These are phyloP conservation scores for Blastobotrys americana DNA, from an alignment of 805 yeast species.

Conservation along the genomic window DNA sequence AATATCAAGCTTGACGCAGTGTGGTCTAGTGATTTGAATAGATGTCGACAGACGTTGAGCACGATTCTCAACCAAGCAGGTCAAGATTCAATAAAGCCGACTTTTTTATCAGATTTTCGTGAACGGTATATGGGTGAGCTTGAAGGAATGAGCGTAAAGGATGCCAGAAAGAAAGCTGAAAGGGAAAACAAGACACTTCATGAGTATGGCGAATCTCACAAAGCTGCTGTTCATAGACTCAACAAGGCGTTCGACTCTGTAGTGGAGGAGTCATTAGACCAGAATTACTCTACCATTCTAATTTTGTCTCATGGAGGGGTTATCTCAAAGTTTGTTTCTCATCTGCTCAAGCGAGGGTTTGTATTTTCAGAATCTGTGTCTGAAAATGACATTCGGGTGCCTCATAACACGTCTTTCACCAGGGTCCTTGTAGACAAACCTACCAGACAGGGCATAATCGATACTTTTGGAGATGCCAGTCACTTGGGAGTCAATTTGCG, in stretches of 20 bases:
- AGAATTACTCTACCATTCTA: slow-evolving; percentile 35
- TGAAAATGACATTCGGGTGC: slow-evolving; percentile 44
- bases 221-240: slow-evolving; percentile 40
- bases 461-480: slow-evolving; percentile 55
- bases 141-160: slow-evolving; percentile 64
- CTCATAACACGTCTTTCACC: slow-evolving; percentile 70
- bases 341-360: slow-evolving; percentile 40
- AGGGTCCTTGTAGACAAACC: slow-evolving; percentile 49
- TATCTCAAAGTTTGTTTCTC: slow-evolving; percentile 51
- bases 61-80: slow-evolving; percentile 32
- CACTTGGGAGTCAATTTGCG: slow-evolving; percentile 47
- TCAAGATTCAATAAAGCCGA: slow-evolving; percentile 7
- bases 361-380: slow-evolving; percentile 35
- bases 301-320: slow-evolving; percentile 80
- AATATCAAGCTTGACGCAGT: slow-evolving; percentile 39
- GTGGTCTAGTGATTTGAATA: slow-evolving; percentile 44
- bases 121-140: slow-evolving; percentile 75
- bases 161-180: slow-evolving; percentile 48
- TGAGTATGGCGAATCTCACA: slow-evolving; percentile 56
- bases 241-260: slow-evolving; percentile 38
- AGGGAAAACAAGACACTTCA: slow-evolving; percentile 52
- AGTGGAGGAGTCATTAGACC: slow-evolving; percentile 33
- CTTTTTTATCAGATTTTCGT: slow-evolving; percentile 40
- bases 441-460: slow-evolving; percentile 38
- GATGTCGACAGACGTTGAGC: slow-evolving; percentile 43